Conservation (phyloP, 2,329 filamentous ascomycete species). For the Apiospora saccharicola region DNA sequence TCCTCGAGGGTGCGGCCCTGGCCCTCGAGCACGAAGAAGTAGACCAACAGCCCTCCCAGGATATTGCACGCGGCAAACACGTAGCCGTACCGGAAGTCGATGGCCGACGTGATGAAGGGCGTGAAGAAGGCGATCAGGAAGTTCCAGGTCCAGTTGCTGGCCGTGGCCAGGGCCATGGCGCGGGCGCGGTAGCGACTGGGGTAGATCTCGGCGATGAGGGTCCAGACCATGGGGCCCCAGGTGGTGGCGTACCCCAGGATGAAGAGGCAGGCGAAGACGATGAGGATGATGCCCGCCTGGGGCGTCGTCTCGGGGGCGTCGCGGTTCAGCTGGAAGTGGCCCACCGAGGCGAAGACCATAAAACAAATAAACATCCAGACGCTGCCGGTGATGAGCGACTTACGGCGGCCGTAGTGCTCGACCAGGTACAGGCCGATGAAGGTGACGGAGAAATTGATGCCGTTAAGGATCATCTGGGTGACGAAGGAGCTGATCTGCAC, state of each 20-base stretch:
- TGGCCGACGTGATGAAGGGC: slow-evolving; percentile 76
- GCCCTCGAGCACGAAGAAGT: slow-evolving; percentile 80
- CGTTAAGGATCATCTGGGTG: slow-evolving; percentile 72
- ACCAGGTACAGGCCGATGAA: slow-evolving; percentile 75
- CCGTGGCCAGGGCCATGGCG: slow-evolving; percentile 67
- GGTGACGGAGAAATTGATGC: slow-evolving; percentile 72
- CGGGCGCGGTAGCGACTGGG: slow-evolving; percentile 67
- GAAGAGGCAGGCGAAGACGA: slow-evolving; percentile 69
- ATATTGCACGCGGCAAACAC: slow-evolving; percentile 79
- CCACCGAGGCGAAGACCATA: slow-evolving; percentile 62
- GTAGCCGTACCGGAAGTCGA: slow-evolving; percentile 77
- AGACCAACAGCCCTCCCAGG: slow-evolving; percentile 69
- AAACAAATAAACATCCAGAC: slow-evolving; percentile 69
- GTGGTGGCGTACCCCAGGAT: slow-evolving; percentile 72
- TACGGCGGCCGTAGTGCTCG: slow-evolving; percentile 70
- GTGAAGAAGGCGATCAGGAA: slow-evolving; percentile 82
- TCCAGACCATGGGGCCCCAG: slow-evolving; percentile 72
- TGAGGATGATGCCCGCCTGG: slow-evolving; percentile 64
- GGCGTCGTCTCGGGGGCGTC: slow-evolving; percentile 44
- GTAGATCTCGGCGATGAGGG: slow-evolving; percentile 70
- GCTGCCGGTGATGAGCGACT: slow-evolving; percentile 68
- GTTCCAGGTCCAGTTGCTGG: slow-evolving; percentile 75
- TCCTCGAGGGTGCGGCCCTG: slow-evolving; percentile 79
- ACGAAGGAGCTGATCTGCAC: slow-evolving; percentile 66
- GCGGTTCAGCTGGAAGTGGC: slow-evolving; percentile 55